Evolutionary conservation across 2,329 filamentous ascomycete species (phyloP).

Genomic region (Capronia americana): DNA sequence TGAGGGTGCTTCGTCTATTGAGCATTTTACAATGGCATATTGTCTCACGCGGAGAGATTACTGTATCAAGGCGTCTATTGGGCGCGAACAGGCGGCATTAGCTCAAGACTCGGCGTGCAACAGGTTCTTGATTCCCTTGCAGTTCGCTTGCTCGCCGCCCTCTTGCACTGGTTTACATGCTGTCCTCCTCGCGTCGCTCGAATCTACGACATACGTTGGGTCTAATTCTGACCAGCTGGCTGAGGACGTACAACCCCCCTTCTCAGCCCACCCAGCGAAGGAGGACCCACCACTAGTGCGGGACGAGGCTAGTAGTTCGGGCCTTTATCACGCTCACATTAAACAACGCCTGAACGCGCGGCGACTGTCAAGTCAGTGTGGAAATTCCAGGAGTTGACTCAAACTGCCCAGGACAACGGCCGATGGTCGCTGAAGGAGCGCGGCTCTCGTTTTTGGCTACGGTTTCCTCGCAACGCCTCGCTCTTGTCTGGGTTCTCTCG

Average conservation of each 20-base stretch:
- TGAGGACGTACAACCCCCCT: neutral
- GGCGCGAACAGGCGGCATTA: neutral
- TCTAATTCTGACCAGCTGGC: too few relatives aligned
- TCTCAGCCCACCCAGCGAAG: neutral
- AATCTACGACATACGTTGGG: neutral
- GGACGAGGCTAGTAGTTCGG: neutral
- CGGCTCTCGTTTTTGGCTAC: neutral
- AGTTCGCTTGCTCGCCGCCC: neutral
- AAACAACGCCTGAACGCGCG: neutral
- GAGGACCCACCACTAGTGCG: neutral
- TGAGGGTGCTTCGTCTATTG: neutral
- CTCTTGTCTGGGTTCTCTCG: neutral
- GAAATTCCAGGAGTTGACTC: neutral
- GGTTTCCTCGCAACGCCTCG: neutral
- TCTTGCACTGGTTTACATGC: neutral
- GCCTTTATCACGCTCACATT: too few relatives aligned
- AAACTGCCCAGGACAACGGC: neutral
- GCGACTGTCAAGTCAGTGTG: neutral
- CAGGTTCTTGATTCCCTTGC: neutral
- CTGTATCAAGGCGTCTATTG: neutral
- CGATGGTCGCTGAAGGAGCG: neutral
- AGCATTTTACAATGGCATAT: neutral
- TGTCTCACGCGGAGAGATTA: neutral
- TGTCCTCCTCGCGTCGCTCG: neutral
- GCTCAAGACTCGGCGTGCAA: slow-evolving; percentile 2